Evolutionary conservation across 169 alveolate genomes (phyloP).

Genomic region (Amoebophrya sp.): DNA sequence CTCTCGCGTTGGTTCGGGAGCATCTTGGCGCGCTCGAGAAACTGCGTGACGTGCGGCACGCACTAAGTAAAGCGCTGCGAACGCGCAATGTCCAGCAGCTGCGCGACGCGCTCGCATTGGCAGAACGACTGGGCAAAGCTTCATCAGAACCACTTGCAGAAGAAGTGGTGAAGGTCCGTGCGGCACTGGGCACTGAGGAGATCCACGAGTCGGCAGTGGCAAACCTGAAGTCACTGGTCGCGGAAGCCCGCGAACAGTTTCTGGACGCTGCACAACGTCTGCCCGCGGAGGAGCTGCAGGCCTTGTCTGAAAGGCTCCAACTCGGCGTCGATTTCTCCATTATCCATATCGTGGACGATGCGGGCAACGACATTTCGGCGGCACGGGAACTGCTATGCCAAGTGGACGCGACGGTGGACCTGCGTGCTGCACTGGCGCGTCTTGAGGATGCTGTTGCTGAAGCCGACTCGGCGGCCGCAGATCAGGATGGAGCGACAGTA

Average conservation of each 20-base stretch:
- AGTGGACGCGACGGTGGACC: background rate
- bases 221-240: background rate
- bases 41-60: background rate
- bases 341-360: background rate
- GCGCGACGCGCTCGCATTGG: background rate
- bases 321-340: background rate
- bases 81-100: background rate
- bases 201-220: background rate
- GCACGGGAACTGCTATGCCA: background rate
- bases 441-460: too few relatives aligned
- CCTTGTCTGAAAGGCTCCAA: background rate
- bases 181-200: slow-evolving; percentile 11
- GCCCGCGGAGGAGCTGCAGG: background rate
- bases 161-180: background rate
- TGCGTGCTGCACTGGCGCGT: background rate
- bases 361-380: background rate
- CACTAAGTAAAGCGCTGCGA: background rate
- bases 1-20: background rate
- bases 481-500: too few relatives aligned
- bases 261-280: background rate
- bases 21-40: background rate
- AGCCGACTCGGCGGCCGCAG: too few relatives aligned
- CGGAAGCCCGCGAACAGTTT: background rate
- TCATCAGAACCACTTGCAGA: background rate
- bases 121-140: background rate